A percentile compares a stretch with the other conserved stretches of the same genome.
Evolutionary conservation across 306 rosid genomes (phyloP).

Genomic region (Vachellia pachyceras): DNA sequence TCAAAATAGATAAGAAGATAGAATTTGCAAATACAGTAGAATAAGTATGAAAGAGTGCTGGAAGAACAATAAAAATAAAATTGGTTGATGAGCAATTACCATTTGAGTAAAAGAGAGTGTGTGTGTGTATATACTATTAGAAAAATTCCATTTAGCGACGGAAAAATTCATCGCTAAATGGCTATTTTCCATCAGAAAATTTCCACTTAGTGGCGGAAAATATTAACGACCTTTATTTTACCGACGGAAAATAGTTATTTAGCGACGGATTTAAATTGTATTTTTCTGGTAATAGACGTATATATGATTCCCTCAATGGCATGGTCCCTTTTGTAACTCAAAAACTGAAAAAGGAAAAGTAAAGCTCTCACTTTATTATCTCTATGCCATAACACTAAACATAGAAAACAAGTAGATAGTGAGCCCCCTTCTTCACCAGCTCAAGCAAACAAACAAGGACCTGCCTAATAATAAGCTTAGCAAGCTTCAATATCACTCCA

Average conservation of each 20-base stretch:
- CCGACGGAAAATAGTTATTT: too few relatives aligned
- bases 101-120: neutral
- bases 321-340: neutral
- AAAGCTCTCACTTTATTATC: neutral
- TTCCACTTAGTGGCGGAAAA: too few relatives aligned
- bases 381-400: too few relatives aligned
- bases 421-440: neutral
- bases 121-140: too few relatives aligned
- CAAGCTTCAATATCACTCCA: conserved; percentile 3
- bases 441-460: neutral
- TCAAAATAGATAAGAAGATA: neutral
- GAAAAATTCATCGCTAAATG: too few relatives aligned
- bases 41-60: neutral
- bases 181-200: too few relatives aligned
- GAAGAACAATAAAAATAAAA: conserved; percentile 10
- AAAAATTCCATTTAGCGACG: too few relatives aligned
- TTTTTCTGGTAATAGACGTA: too few relatives aligned
- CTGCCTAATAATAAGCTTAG: conserved; percentile 3
- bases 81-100: neutral
- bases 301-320: neutral
- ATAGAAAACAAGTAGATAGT: neutral
- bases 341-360: neutral
- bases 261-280: too few relatives aligned
- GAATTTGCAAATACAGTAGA: neutral
- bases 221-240: too few relatives aligned